Evolutionary conservation across 768 basidiomycete genomes (phyloP).

Genomic region (Tephrocybe rancida): DNA sequence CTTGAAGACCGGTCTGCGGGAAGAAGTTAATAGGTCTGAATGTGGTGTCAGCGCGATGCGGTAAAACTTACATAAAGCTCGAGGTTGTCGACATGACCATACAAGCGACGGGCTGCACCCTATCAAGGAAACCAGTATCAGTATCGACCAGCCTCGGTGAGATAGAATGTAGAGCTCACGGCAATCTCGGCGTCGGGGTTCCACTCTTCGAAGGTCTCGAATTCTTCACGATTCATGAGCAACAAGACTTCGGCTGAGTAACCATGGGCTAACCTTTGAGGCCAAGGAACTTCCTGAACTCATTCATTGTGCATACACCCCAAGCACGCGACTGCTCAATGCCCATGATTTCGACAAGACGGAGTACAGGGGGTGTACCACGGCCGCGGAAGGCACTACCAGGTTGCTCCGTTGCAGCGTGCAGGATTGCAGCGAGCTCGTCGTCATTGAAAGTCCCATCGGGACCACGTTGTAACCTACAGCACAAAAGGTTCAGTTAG

Average conservation of each 20-base stretch:
- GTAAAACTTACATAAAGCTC: constrained; percentile 32
- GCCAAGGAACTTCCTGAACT: constrained; percentile 53
- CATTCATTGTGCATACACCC: constrained; percentile 61
- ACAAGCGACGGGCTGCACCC: constrained; percentile 31
- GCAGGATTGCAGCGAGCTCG: constrained; percentile 50
- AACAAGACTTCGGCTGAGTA: neutral
- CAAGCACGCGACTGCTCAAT: constrained; percentile 56
- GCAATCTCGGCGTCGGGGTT: constrained; percentile 47
- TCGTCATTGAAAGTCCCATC: constrained; percentile 54
- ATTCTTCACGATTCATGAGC: constrained; percentile 27
- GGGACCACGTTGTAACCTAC: constrained; percentile 45
- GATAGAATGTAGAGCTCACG: constrained; percentile 24
- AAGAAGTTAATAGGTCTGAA: neutral
- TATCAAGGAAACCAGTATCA: neutral
- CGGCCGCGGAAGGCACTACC: constrained; percentile 52
- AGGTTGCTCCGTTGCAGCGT: constrained; percentile 44
- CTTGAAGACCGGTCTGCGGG: constrained; percentile 30
- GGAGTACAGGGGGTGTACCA: constrained; percentile 46
- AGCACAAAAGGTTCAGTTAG: neutral
- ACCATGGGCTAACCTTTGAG: constrained; percentile 36
- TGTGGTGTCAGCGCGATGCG: neutral
- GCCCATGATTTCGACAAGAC: constrained; percentile 59
- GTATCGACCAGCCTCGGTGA: neutral
- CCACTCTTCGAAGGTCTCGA: constrained; percentile 55
- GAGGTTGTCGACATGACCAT: constrained; percentile 35